Percentiles rank a stretch among this genome's conserved stretches.
These are phyloP conservation scores for thale cress (Arabidopsis thaliana) DNA, from an alignment of 345 rosid genomes.

Conservation along the genomic window TAIR10.1 NC_003070.9:10570501-10571000, in stretches of 20 bases:
- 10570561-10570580: not conserved
- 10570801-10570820: not conserved
- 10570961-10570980: constrained; percentile 7
- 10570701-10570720: constrained; percentile 27
- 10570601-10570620: not conserved
- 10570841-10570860: not conserved
- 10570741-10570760: constrained; percentile 5
- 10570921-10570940: not conserved
- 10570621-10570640: not conserved
- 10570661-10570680: too few species aligned
- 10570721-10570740: not conserved
- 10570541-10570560: too few species aligned
- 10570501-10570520: not conserved
- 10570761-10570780: constrained; percentile 2
- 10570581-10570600: too few species aligned
- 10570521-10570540: too few species aligned
- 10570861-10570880: constrained; percentile 3
- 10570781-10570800: not conserved
- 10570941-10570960: not conserved
- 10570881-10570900: constrained; percentile 26
- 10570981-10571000: too few species aligned
- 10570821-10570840: not conserved
- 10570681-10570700: not conserved
- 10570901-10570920: constrained; percentile 35
- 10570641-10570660: not conserved